These are phyloP conservation scores for Fusarium sp. DNA, from an alignment of 2,329 filamentous ascomycete species.

Conservation along the genomic window DNA sequence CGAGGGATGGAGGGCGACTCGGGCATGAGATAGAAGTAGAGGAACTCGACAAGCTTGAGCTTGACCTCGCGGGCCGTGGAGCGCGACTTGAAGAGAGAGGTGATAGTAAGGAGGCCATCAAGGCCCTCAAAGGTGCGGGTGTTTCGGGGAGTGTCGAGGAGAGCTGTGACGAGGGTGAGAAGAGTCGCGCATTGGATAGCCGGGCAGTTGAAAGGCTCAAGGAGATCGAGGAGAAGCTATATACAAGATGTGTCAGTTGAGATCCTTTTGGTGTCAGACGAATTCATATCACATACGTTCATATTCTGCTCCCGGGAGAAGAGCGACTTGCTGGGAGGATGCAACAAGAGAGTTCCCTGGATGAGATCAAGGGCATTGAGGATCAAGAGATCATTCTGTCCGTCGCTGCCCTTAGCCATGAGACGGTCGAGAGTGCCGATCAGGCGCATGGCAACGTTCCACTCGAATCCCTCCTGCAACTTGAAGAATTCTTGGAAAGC, in stretches of 20 bases:
- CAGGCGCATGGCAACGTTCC: constrained; percentile 91
- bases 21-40: constrained; percentile 99
- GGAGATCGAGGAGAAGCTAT: constrained; percentile 88
- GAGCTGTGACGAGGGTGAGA: constrained; percentile 87
- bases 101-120: constrained; percentile 91
- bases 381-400: constrained; percentile 88
- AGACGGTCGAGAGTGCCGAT: constrained; percentile 88
- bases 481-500: constrained; percentile 97
- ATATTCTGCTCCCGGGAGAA: constrained; percentile 93
- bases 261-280: background rate
- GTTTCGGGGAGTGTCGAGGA: constrained; percentile 87
- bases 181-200: constrained; percentile 92
- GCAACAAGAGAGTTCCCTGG: constrained; percentile 87
- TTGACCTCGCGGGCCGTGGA: constrained; percentile 90
- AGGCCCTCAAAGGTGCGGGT: constrained; percentile 92
- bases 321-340: constrained; percentile 87
- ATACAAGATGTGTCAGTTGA: constrained; percentile 19
- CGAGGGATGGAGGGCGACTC: constrained; percentile 73
- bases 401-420: constrained; percentile 83
- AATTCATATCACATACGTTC: constrained; percentile 70
- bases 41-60: constrained; percentile 94
- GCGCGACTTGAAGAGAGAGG: constrained; percentile 90
- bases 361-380: constrained; percentile 88
- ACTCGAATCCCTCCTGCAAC: constrained; percentile 95
- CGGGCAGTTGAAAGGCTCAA: constrained; percentile 91